Evolutionary conservation across 768 basidiomycete species (phyloP), one percentile per base, ranked within the genome.

Genomic region (Scleroderma bovista): DNA sequence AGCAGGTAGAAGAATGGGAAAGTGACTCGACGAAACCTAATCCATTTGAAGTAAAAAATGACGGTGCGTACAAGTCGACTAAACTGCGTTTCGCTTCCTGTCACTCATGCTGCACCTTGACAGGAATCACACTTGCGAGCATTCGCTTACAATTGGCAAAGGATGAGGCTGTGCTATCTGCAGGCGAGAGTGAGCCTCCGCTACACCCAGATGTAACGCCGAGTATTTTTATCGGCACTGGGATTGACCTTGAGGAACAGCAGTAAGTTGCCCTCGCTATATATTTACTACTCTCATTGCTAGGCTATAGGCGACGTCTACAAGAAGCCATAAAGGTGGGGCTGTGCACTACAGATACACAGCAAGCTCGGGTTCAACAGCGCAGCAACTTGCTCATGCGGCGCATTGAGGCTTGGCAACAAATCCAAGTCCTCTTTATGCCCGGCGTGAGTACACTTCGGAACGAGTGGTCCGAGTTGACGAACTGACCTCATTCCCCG

Each of bases 81-180:
- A 36, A 36, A 36, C 15, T 36, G 8, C 17, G 6, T 13, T 36
- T 36, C 17, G 5, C 34, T 17, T 36, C 15, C 4, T 6, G 12
- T 38, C 37, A 38, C 19, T 3, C 9, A n/a, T 38, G 16, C 16
- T 17, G 16, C 17, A 38, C 12, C n/a, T 16, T 38, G 13, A 38
- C 22, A 48, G 48, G 43, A 8, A 9, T 56, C 1, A 51, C 50
- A 0, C 58, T 59, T 44, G 52, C 54, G 0, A 37, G 36, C 11
- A 47, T 57, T 1, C 45, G 45, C 10, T 47, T 52, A 4, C 44
- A 59, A 41, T 46, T 62, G 1, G 48, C 51, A 4, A 34, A 56
- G 36, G 53, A 55, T n/a, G 57, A 62, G 26, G 51, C 50, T 1
- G 26, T 45, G 24, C 24, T 31, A 19, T 16, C 45, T 2, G 16